phyloP scores from a whole-genome alignment of 148 eudicot species.

The Rhododendron williamsianum region DNA sequence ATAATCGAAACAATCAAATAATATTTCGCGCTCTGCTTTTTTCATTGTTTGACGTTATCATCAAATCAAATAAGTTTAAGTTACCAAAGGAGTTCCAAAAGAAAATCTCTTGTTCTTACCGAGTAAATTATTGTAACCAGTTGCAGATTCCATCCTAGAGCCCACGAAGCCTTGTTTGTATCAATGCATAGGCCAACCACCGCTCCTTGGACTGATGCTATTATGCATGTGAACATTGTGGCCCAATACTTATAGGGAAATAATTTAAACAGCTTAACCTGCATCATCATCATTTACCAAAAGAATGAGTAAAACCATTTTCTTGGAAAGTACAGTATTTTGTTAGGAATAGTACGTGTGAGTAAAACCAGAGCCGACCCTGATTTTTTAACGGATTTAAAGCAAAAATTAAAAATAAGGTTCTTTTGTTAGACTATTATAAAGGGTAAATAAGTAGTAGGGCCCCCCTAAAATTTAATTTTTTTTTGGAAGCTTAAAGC shows the following conservation, averaged over 20 bases:
- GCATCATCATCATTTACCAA: neutral
- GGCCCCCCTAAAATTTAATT: no score
- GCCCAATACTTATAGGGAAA: constrained; percentile 49
- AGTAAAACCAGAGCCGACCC: no score
- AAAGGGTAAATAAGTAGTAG: no score
- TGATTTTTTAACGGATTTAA: no score
- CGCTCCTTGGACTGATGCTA: constrained; percentile 46
- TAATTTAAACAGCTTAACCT: constrained; percentile 46
- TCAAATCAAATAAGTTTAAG: no score
- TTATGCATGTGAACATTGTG: constrained; percentile 41
- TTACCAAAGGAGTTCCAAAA: neutral
- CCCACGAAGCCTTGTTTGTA: constrained; percentile 32
- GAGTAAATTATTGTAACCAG: constrained; percentile 49
- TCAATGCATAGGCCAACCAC: constrained; percentile 45
- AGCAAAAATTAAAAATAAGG: no score
- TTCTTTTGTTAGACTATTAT: no score
- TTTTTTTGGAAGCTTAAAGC: no score
- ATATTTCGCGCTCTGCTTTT: no score
- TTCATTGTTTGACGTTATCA: no score
- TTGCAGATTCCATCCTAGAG: constrained; percentile 46
- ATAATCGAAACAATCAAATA: neutral
- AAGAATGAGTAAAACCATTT: neutral
- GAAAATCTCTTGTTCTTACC: constrained; percentile 19
- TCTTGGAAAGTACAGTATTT: neutral
- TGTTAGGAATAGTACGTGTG: no score